These are phyloP conservation scores for Sisymbrium altissimum DNA, from an alignment of 345 rosid genomes.

Conservation along the genomic window DNA sequence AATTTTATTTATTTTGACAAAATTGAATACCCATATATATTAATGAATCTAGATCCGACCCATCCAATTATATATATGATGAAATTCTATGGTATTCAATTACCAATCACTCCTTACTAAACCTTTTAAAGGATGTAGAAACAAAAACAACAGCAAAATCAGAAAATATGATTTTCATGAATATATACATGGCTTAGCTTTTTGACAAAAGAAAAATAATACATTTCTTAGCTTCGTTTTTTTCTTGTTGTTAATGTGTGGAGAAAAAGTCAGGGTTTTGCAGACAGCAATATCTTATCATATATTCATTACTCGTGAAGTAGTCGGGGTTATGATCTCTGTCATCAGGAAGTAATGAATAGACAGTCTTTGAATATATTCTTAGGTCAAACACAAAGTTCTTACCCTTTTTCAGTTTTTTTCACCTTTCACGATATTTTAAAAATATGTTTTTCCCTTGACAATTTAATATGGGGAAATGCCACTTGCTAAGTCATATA, in stretches of 20 bases:
- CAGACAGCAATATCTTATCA: slow-evolving; percentile 1
- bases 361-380: slow-evolving; percentile 11
- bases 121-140: background rate
- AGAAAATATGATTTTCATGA: background rate
- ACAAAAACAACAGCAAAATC: background rate
- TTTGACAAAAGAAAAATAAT: background rate
- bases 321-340: background rate
- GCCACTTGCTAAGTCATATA: background rate
- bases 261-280: background rate
- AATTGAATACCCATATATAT: no score
- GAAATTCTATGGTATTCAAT: no score
- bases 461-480: background rate
- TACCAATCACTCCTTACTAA: background rate
- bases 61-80: no score
- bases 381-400: slow-evolving; percentile 5
- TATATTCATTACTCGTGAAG: background rate
- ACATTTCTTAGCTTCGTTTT: background rate
- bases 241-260: background rate
- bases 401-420: slow-evolving; percentile 3
- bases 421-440: background rate
- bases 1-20: no score
- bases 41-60: no score
- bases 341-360: slow-evolving; percentile 11
- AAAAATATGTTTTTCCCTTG: background rate
- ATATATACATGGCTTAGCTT: background rate